A percentile compares a stretch with the other conserved stretches of the same genome.
These are phyloP conservation scores for Capsicum baccatum DNA, from an alignment of 257 asterid genomes.

Conservation along the genomic window DNA sequence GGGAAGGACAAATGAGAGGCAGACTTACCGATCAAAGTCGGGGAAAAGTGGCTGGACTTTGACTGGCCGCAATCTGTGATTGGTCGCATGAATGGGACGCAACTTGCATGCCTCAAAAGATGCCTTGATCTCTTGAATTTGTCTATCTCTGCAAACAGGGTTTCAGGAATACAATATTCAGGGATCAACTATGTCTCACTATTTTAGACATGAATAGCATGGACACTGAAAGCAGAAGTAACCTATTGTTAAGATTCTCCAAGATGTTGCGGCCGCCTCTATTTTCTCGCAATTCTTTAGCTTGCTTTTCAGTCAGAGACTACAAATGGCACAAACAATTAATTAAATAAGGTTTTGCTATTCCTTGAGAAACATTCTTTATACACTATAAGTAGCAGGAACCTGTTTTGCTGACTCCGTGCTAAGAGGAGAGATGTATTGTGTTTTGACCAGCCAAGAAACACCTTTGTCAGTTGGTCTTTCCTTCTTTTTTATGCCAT, in stretches of 20 bases:
- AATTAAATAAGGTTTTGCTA: conserved; percentile 21
- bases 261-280: conserved; percentile 63
- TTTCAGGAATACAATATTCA: conserved; percentile 20
- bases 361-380: conserved; percentile 24
- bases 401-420: conserved; percentile 91
- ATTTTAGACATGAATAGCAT: conserved; percentile 24
- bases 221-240: conserved; percentile 41
- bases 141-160: conserved; percentile 63
- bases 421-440: conserved; percentile 93
- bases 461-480: conserved; percentile 97
- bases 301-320: conserved; percentile 93
- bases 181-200: conserved; percentile 26
- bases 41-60: conserved; percentile 86
- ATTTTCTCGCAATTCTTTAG: conserved; percentile 85
- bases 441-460: conserved; percentile 98
- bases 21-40: conserved; percentile 71
- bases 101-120: conserved; percentile 87
- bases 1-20: neutral
- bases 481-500: conserved; percentile 89
- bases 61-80: conserved; percentile 61
- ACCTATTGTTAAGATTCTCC: conserved; percentile 90
- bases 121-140: conserved; percentile 68
- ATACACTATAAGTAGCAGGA: conserved; percentile 27
- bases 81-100: conserved; percentile 80
- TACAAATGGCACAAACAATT: conserved; percentile 42